These are phyloP conservation scores for Cercospora beticola DNA, from an alignment of 2,329 filamentous ascomycete species.

Conservation along the genomic window DNA sequence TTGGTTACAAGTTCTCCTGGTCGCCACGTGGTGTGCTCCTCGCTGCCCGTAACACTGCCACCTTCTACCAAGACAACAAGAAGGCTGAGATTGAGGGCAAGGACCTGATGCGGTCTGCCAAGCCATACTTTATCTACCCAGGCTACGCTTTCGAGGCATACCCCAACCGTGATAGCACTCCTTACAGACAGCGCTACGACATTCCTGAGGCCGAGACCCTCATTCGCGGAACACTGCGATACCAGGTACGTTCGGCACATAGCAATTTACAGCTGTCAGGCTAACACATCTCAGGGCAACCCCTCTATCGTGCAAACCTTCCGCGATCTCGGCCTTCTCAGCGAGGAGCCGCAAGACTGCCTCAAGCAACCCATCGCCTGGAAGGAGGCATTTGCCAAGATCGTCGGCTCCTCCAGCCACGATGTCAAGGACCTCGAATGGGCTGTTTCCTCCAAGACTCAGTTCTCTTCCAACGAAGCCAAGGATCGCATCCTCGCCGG, in stretches of 20 bases:
- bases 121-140: constrained; percentile 88
- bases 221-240: constrained; percentile 79
- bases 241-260: constrained; percentile 41
- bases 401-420: constrained; percentile 67
- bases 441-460: constrained; percentile 73
- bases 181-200: constrained; percentile 83
- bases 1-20: constrained; percentile 88
- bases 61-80: constrained; percentile 77
- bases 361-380: constrained; percentile 66
- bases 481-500: constrained; percentile 69
- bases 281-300: constrained; percentile 62
- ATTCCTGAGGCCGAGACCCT: constrained; percentile 91
- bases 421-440: constrained; percentile 63
- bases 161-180: constrained; percentile 85
- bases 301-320: constrained; percentile 85
- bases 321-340: constrained; percentile 86
- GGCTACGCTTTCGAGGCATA: constrained; percentile 89
- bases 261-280: not conserved
- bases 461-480: constrained; percentile 67
- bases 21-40: constrained; percentile 79
- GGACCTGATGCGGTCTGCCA: constrained; percentile 74
- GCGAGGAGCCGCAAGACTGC: constrained; percentile 64
- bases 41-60: constrained; percentile 81
- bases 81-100: constrained; percentile 52
- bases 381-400: constrained; percentile 79